Percentiles rank a stretch among this genome's conserved stretches.
phyloP scores from a whole-genome alignment of 2,329 filamentous ascomycete genomes.

The Arachnomyces sp. region DNA sequence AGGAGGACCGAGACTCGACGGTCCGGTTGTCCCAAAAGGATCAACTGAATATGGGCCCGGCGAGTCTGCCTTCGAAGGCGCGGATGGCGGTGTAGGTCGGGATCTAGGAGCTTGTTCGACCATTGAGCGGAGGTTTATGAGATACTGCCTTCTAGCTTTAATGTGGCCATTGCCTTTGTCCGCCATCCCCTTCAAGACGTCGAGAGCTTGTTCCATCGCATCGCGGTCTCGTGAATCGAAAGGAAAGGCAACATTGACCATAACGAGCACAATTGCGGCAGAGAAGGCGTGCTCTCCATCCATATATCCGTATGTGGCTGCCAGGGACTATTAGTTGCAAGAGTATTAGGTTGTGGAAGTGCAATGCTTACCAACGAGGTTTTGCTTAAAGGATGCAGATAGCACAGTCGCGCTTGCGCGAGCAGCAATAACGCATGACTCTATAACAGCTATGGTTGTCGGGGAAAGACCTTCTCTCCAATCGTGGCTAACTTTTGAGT shows the following conservation, averaged over 20 bases:
- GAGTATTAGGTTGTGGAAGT: background rate
- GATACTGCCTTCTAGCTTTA: conserved; percentile 30
- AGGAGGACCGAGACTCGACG: background rate
- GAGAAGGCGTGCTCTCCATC: conserved; percentile 50
- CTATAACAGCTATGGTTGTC: conserved; percentile 44
- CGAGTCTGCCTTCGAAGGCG: background rate
- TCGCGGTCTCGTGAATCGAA: conserved; percentile 32
- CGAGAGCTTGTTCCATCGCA: conserved; percentile 41
- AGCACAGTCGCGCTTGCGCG: conserved; percentile 43
- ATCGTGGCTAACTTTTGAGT: conserved; percentile 28
- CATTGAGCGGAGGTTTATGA: conserved; percentile 28
- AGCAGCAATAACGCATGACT: conserved; percentile 45
- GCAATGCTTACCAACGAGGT: conserved; percentile 39
- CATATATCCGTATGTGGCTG: conserved; percentile 50
- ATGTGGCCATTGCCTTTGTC: conserved; percentile 47
- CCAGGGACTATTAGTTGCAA: background rate
- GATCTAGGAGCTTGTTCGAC: conserved; percentile 15
- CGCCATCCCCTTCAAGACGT: conserved; percentile 43
- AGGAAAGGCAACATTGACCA: conserved; percentile 48
- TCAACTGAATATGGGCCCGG: conserved; percentile 3
- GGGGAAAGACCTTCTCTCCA: conserved; percentile 43
- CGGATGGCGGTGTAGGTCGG: conserved; percentile 2
- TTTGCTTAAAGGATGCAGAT: conserved; percentile 40
- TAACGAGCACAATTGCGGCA: conserved; percentile 46
- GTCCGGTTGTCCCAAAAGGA: background rate